Conservation (phyloP, 768 basidiomycete genomes). For the Serpula lacrymans region DNA sequence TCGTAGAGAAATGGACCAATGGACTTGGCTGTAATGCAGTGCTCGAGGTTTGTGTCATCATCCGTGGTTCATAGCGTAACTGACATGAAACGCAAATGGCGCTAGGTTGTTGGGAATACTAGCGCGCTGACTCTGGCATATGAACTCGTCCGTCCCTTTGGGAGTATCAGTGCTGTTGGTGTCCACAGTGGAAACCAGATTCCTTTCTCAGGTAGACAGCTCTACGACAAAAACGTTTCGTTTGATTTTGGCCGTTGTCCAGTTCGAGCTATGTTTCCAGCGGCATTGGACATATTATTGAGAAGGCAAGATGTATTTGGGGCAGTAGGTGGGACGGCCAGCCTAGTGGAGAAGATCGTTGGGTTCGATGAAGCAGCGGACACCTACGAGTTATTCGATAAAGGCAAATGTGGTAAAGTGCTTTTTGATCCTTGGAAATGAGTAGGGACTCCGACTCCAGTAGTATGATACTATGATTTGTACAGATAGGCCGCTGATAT, state of each 20-base stretch:
- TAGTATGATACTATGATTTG: too few relatives aligned
- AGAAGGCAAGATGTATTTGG: constrained; percentile 73
- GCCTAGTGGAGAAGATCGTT: constrained; percentile 68
- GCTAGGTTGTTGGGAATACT: constrained; percentile 66
- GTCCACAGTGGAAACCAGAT: constrained; percentile 56
- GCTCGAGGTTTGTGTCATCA: constrained; percentile 50
- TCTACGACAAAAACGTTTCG: constrained; percentile 78
- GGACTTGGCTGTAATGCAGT: constrained; percentile 61
- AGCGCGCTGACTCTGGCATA: constrained; percentile 63
- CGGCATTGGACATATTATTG: constrained; percentile 65
- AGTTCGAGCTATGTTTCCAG: constrained; percentile 71
- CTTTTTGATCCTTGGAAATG: constrained; percentile 72
- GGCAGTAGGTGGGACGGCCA: constrained; percentile 56
- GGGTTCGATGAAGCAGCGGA: constrained; percentile 53
- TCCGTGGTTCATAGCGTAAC: neutral
- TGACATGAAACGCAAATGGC: neutral
- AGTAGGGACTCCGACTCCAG: too few relatives aligned
- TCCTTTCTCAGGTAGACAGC: constrained; percentile 51
- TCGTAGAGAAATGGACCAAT: constrained; percentile 50
- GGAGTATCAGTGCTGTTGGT: constrained; percentile 71
- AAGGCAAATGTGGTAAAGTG: constrained; percentile 70
- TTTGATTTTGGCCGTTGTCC: constrained; percentile 82
- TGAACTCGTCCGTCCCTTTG: constrained; percentile 71
- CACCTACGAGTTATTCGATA: constrained; percentile 65
- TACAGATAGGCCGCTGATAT: too few relatives aligned